Evolutionary conservation across 2,329 filamentous ascomycete species (phyloP).

Genomic region (Pestalotiopsis sp.): DNA sequence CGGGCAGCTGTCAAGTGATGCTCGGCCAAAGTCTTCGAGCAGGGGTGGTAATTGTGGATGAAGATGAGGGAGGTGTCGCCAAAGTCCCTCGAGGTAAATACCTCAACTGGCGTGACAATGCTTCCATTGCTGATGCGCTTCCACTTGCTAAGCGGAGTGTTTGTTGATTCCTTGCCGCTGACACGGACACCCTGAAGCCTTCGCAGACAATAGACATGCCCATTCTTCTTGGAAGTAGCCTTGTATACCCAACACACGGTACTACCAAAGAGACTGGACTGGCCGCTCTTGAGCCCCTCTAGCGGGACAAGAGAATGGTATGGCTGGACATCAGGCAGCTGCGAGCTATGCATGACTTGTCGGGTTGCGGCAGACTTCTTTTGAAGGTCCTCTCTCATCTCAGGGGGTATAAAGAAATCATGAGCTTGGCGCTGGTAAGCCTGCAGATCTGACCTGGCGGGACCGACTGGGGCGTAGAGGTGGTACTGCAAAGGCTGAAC

Average conservation of each 20-base stretch:
- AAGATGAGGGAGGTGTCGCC: slow-evolving; percentile 94
- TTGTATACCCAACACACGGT: slow-evolving; percentile 96
- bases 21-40: slow-evolving; percentile 87
- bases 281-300: slow-evolving; percentile 78
- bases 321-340: slow-evolving; percentile 79
- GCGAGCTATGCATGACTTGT: slow-evolving; percentile 77
- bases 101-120: slow-evolving; percentile 85
- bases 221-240: slow-evolving; percentile 85
- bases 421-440: slow-evolving; percentile 86
- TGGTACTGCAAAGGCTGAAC: slow-evolving; percentile 83
- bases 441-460: slow-evolving; percentile 75
- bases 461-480: slow-evolving; percentile 84
- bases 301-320: slow-evolving; percentile 93
- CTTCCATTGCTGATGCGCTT: slow-evolving; percentile 80
- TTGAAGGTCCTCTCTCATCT: slow-evolving; percentile 84
- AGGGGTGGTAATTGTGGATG: slow-evolving; percentile 89
- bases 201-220: slow-evolving; percentile 83
- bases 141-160: slow-evolving; percentile 81
- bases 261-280: slow-evolving; percentile 70
- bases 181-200: slow-evolving; percentile 81
- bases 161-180: slow-evolving; percentile 85
- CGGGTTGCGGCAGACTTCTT: slow-evolving; percentile 84
- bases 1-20: slow-evolving; percentile 64
- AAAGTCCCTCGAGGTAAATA: slow-evolving; percentile 91
- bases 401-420: slow-evolving; percentile 90